Evolutionary conservation across 371 early-diverging fungal genomes (phyloP), one percentile per base, ranked within the genome.

Genomic region (Fennellomyces sp.): DNA sequence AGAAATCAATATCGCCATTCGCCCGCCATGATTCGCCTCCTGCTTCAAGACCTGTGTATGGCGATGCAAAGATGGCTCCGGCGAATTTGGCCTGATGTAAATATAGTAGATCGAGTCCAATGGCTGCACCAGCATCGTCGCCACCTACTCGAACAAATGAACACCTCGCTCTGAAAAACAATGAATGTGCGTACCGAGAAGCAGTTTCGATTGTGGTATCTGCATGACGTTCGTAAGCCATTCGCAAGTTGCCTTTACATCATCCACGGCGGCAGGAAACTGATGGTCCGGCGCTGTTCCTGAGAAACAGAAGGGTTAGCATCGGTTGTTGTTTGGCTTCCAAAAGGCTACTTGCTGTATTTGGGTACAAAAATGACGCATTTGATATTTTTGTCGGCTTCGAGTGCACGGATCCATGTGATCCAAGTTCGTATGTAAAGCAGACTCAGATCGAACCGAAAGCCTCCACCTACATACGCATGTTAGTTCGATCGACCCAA

Each of bases 31-130:
- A 72, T 10, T 70, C 69, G 27, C 75, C 75, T 13, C 73, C 75
- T 33, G 73, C 73, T 56, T 80, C 80, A 12, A 70, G 26, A 12
- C 80, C 80, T 0, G 68, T 76, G 36, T 80, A 80, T 8, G 80
- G 80, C 0, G 76, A 80, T 10, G 68, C 70, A 57, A 68, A 68
- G 28, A 80, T 65, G 49, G 75, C 73, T 21, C 56, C 68, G 29
- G 56, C 52, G 13, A 51, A 28, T 52, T 45, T 29, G 29, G 38
- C 10, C 41, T 31, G n/a, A 30, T 68, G 66, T 2, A 51, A 33
- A 41, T 69, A 52, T 19, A 78, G 62, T 23, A 75, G 55, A 21
- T 78, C 78, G 8, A 78, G 31, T 2, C 62, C 67, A 52, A 75
- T 51, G 11, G 73, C 74, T 6, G 60, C 75, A 47, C 78, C 78